phyloP scores from a whole-genome alignment of 2,329 filamentous ascomycete genomes.

The Exophiala mesophila region DNA sequence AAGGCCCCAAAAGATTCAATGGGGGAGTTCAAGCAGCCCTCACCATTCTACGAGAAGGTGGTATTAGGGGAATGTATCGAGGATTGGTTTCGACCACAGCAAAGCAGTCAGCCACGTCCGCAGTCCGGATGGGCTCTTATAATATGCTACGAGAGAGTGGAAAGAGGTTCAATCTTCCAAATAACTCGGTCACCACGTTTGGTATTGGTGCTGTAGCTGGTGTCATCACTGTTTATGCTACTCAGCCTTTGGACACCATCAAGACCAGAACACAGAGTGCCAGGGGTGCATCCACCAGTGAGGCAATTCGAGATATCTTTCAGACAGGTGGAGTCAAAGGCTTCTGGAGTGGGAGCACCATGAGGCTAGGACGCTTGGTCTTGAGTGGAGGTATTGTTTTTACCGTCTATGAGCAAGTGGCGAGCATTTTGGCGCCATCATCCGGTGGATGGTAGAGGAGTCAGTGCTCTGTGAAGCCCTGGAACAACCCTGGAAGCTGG shows the following conservation, averaged over 20 bases:
- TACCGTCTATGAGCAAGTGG: conserved; percentile 55
- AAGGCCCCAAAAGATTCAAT: conserved; percentile 3
- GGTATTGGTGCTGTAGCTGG: conserved; percentile 57
- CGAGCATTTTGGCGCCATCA: conserved; percentile 44
- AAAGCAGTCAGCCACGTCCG: conserved; percentile 58
- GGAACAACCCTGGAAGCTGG: too few relatives aligned
- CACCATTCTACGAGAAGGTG: conserved; percentile 48
- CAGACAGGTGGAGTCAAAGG: conserved; percentile 53
- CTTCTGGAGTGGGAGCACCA: conserved; percentile 63
- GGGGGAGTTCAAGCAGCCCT: conserved; percentile 43
- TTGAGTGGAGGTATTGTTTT: conserved; percentile 63
- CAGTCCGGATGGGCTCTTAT: conserved; percentile 58
- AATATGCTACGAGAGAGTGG: conserved; percentile 58
- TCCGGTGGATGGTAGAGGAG: too few relatives aligned
- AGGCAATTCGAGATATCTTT: conserved; percentile 51
- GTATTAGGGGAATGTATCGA: conserved; percentile 50
- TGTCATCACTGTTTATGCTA: conserved; percentile 39
- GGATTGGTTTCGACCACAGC: conserved; percentile 56
- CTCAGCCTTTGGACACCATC: conserved; percentile 39
- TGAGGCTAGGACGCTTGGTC: conserved; percentile 59
- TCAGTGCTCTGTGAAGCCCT: too few relatives aligned
- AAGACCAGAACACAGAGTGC: conserved; percentile 44
- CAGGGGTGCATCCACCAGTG: conserved; percentile 49
- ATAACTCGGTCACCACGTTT: conserved; percentile 53
- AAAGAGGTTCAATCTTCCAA: conserved; percentile 41